These are phyloP conservation scores for Solanum paucissectum DNA, from an alignment of 257 asterid genomes.

Conservation along the genomic window DNA sequence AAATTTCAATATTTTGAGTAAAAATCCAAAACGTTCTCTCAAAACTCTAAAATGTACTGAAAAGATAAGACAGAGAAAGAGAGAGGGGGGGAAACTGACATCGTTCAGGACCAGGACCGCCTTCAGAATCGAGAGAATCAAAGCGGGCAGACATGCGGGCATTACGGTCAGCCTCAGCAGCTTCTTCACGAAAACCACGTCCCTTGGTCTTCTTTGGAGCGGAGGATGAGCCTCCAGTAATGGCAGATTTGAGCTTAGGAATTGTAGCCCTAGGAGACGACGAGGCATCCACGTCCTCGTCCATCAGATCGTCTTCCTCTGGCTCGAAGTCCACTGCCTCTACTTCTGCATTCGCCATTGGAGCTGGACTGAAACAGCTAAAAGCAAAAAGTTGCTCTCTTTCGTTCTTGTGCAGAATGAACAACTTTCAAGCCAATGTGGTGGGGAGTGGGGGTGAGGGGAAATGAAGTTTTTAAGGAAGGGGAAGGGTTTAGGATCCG, in stretches of 20 bases:
- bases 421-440: not conserved
- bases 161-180: slow-evolving; percentile 73
- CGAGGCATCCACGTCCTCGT: slow-evolving; percentile 62
- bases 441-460: fast-evolving
- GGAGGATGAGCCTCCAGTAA: slow-evolving; percentile 61
- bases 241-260: slow-evolving; percentile 82
- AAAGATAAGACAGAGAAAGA: not conserved
- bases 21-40: not conserved
- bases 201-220: slow-evolving; percentile 86
- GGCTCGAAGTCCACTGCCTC: slow-evolving; percentile 91
- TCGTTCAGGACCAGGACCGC: slow-evolving; percentile 75
- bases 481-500: not conserved
- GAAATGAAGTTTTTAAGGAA: too few species aligned
- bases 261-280: slow-evolving; percentile 31
- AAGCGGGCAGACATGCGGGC: slow-evolving; percentile 87
- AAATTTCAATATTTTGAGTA: not conserved
- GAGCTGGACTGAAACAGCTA: not conserved
- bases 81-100: not conserved
- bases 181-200: slow-evolving; percentile 89
- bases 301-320: slow-evolving; percentile 95
- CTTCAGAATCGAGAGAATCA: slow-evolving; percentile 68
- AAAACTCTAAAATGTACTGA: not conserved
- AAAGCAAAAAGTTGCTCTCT: not conserved
- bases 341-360: slow-evolving; percentile 75
- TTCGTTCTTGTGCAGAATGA: not conserved